Evolutionary conservation across 441 rosid genomes (phyloP).

Genomic region (Populus hybrid): DNA sequence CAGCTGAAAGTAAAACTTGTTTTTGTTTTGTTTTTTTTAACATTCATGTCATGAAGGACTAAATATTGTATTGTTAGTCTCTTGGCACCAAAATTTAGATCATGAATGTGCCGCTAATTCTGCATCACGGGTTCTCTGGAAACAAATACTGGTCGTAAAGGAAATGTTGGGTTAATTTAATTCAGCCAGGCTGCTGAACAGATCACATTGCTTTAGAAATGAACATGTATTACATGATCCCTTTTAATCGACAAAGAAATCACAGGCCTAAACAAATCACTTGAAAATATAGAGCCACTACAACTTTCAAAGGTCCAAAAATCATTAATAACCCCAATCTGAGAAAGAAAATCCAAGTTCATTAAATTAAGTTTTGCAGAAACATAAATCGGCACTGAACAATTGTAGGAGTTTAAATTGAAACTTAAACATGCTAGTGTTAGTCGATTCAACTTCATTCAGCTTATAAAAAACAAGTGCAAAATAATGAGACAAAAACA

Average conservation of each 20-base stretch:
- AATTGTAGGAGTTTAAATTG: background rate
- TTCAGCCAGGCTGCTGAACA: background rate
- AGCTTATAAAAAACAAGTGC: background rate
- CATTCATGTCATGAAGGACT: too few species aligned
- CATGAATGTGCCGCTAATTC: background rate
- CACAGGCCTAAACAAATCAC: background rate
- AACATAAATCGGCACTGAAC: background rate
- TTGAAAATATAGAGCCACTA: background rate
- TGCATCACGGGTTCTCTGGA: background rate
- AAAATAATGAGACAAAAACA: background rate
- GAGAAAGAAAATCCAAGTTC: background rate
- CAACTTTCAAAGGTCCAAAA: background rate
- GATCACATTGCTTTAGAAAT: background rate
- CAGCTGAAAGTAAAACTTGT: background rate
- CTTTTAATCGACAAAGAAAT: too few species aligned
- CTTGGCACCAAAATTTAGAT: background rate
- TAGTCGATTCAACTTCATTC: conserved; percentile 4
- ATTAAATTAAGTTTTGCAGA: background rate
- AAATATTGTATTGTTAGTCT: background rate
- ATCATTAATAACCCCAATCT: background rate
- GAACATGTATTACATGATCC: background rate
- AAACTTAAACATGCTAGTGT: background rate
- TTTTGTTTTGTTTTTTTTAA: too few species aligned
- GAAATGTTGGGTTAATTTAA: background rate
- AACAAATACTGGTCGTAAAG: background rate